These are phyloP conservation scores for Phyllosticta citribraziliensis DNA, from an alignment of 2,329 filamentous ascomycete genomes.

Conservation along the genomic window DNA sequence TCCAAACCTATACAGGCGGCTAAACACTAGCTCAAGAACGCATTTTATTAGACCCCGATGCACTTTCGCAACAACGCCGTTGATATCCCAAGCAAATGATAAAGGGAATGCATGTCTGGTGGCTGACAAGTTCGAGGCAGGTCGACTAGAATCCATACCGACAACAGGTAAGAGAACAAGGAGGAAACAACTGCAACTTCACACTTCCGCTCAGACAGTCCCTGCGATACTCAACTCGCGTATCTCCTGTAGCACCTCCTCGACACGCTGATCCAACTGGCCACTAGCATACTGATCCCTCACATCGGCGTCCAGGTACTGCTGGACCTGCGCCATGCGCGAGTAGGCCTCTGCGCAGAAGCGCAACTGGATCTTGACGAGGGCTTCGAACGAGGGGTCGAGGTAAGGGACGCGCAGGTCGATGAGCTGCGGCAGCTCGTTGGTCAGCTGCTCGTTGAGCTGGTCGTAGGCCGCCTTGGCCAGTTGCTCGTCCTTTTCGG, in stretches of 20 bases:
- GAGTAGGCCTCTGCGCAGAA: conserved; percentile 98
- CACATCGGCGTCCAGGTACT: conserved; percentile 92
- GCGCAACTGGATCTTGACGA: conserved; percentile 95
- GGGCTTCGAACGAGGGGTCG: conserved; percentile 91
- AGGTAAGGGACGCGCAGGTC: conserved; percentile 94
- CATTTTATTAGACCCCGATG: background rate
- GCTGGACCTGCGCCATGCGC: conserved; percentile 97
- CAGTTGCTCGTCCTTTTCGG: conserved; percentile 94
- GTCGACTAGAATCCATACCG: background rate
- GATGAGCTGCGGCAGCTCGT: conserved; percentile 88
- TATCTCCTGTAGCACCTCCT: conserved; percentile 95
- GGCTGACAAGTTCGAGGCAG: background rate
- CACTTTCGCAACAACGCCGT: background rate
- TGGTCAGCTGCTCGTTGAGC: conserved; percentile 90
- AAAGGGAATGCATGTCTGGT: background rate
- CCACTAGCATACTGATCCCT: conserved; percentile 93
- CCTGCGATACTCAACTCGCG: conserved; percentile 86
- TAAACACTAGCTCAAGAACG: background rate
- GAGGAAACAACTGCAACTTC: background rate
- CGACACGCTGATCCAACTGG: conserved; percentile 80
- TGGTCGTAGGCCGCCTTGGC: conserved; percentile 90
- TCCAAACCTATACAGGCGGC: background rate
- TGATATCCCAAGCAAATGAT: background rate
- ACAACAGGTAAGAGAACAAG: background rate
- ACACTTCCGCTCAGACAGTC: conserved; percentile 43